Evolutionary conservation across 2,329 filamentous ascomycete species (phyloP).

Genomic region (Aureobasidium sp.): DNA sequence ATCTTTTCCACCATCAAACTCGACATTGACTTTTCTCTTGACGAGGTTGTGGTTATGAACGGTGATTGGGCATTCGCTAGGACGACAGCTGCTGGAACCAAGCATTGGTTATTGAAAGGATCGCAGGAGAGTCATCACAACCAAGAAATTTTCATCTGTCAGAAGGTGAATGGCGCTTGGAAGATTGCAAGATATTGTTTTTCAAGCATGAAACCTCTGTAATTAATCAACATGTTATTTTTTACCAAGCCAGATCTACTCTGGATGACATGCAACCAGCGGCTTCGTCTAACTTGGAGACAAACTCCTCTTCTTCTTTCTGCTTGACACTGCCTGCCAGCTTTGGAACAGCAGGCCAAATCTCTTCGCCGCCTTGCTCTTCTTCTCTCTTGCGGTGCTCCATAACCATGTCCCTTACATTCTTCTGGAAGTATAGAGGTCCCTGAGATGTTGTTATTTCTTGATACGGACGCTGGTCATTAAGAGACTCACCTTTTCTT

Average conservation of each 20-base stretch:
- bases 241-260: neutral
- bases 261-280: neutral
- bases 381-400: conserved; percentile 25
- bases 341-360: conserved; percentile 22
- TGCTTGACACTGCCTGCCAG: neutral
- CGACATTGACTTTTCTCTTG: neutral
- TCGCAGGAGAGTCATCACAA: neutral
- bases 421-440: conserved; percentile 16
- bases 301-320: neutral
- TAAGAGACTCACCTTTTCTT: conserved; percentile 35
- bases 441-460: neutral
- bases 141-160: neutral
- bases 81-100: neutral
- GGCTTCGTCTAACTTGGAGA: neutral
- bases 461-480: too few species aligned
- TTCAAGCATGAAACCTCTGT: neutral
- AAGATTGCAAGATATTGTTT: conserved; percentile 3
- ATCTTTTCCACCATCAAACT: neutral
- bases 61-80: neutral
- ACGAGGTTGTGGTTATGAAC: neutral
- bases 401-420: conserved; percentile 21
- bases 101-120: neutral
- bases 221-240: neutral
- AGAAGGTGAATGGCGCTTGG: neutral
- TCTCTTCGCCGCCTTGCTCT: conserved; percentile 20